Evolutionary conservation across 2,329 filamentous ascomycete species (phyloP), one percentile per base, ranked within the genome.

Genomic region (Cadophora sp.): DNA sequence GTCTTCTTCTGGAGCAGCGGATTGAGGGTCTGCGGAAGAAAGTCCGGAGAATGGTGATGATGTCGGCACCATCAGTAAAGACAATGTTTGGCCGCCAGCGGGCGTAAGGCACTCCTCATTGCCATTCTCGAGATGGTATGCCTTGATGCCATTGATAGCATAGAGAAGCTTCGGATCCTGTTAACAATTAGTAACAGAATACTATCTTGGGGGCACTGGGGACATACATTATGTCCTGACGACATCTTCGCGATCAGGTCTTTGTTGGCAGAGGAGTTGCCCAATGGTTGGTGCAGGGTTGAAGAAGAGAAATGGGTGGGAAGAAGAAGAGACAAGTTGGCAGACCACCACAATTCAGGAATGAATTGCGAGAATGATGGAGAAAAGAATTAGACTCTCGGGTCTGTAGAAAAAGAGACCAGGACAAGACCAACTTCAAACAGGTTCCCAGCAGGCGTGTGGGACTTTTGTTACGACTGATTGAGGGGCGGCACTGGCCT

Each of bases 11-110:
- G 86, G 84, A 65, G 86, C 83, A 68, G 84, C 84, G 9, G 77
- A 77, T 72, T 87, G 84, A 56, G 85, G 84, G 65, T 87, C 85
- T 55, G 87, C 82, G 66, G 85, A 86, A 69, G 83, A 82, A 58
- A 86, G 67, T 9, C 70, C 75, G 59, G 86, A 84, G 75, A 88
- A 92, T 27, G 91, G 87, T 34, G 92, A 92, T 19, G 91, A 91
- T 3, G 95, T 97, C 7, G 95, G 95, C 22, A 98, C 95, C 95
- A 98, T 98, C 75, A 98, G 83, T 66, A 98, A 85, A 26, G 95
- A 97, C 64, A 99, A 85, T 0, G 94, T 97, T 82, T 97, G 94
- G 22, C 94, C 91, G 1, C 94, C 94, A 1, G 92, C 91, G 0
- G 92, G 89, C 16, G 93, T 98, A 76, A 99, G 89, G 16, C 88